These are phyloP conservation scores for Westerdykella aurantiaca DNA, from an alignment of 2,329 filamentous ascomycete genomes.

Conservation along the genomic window DNA sequence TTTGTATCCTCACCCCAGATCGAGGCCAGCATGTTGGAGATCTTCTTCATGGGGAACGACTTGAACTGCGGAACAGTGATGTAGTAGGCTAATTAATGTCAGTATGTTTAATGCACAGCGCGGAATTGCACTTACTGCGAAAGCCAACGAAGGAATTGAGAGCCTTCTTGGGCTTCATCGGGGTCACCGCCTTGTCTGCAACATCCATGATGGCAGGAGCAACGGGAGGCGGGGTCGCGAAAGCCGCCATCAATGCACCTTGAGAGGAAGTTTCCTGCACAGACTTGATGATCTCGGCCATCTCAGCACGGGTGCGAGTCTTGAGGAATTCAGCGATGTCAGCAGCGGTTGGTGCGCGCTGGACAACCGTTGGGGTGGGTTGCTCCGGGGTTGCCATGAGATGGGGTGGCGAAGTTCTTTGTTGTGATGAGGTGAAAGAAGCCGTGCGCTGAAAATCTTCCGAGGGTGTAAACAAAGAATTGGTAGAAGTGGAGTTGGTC, in stretches of 20 bases:
- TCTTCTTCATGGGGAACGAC: conserved; percentile 47
- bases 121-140: conserved; percentile 20
- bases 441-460: conserved; percentile 1
- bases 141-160: conserved; percentile 37
- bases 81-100: conserved; percentile 45
- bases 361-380: background rate
- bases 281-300: conserved; percentile 12
- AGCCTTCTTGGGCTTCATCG: conserved; percentile 19
- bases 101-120: background rate
- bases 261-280: conserved; percentile 13
- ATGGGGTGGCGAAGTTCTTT: conserved; percentile 1
- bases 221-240: conserved; percentile 5
- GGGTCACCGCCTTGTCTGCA: too few species aligned
- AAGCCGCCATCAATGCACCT: conserved; percentile 9
- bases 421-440: conserved; percentile 2
- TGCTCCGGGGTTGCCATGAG: background rate
- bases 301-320: conserved; percentile 11
- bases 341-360: conserved; percentile 7
- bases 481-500: conserved; percentile 1
- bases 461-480: conserved; percentile 1
- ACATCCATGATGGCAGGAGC: background rate
- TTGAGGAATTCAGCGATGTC: conserved; percentile 14
- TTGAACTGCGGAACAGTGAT: conserved; percentile 40
- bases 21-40: conserved; percentile 46
- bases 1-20: conserved; percentile 49